Conservation (phyloP, 1,139 yeast genomes). For the Saccharomyces hybrid region DNA sequence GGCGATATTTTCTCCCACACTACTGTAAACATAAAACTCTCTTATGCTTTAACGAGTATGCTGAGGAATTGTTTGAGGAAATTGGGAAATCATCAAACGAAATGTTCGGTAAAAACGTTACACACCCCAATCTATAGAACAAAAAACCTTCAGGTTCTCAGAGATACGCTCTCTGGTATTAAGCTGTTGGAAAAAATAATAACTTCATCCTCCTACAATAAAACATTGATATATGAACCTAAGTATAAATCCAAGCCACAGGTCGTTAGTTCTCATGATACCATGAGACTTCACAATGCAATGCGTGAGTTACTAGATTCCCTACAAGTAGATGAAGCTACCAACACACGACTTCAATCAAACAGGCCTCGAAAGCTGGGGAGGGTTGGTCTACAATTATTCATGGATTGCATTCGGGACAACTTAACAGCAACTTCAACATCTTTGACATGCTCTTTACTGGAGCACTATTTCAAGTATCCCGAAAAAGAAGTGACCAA, state of each 20-base stretch:
- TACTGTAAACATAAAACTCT: not conserved
- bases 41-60: not conserved
- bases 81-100: not conserved
- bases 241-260: constrained; percentile 22
- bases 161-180: constrained; percentile 15
- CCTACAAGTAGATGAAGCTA: constrained; percentile 16
- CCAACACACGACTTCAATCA: constrained; percentile 4
- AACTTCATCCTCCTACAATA: constrained; percentile 17
- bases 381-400: constrained; percentile 24
- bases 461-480: constrained; percentile 16
- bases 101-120: constrained; percentile 18
- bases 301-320: constrained; percentile 19
- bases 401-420: constrained; percentile 17
- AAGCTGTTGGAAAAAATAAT: constrained; percentile 19
- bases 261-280: constrained; percentile 19
- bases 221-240: constrained; percentile 19
- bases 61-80: not conserved
- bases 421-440: constrained; percentile 20
- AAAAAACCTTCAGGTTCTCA: constrained; percentile 9
- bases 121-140: constrained; percentile 24
- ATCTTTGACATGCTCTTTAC: constrained; percentile 13
- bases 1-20: not conserved
- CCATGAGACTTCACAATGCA: constrained; percentile 16
- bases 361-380: constrained; percentile 17
- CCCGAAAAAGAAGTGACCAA: constrained; percentile 13